Evolutionary conservation across 2,329 filamentous ascomycete species (phyloP).

Genomic region (Mollisia scopiformis): DNA sequence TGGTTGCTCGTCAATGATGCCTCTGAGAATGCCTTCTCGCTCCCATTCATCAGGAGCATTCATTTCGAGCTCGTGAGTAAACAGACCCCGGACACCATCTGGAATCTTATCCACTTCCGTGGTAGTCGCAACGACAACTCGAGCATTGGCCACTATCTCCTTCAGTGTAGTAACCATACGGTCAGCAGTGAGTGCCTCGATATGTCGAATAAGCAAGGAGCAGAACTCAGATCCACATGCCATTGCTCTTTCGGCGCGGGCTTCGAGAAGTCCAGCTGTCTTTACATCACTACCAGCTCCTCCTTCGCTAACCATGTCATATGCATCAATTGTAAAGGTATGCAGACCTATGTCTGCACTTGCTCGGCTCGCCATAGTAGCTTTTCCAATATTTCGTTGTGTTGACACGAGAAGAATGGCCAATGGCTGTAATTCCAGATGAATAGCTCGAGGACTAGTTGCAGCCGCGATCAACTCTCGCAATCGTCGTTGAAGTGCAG

Average conservation of each 20-base stretch:
- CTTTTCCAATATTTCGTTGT: slow-evolving; percentile 91
- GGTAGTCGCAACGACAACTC: slow-evolving; percentile 90
- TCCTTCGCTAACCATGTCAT: slow-evolving; percentile 92
- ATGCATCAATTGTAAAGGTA: slow-evolving; percentile 85
- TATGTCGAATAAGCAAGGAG: slow-evolving; percentile 81
- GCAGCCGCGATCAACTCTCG: slow-evolving; percentile 86
- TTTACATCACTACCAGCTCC: slow-evolving; percentile 89
- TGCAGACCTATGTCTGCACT: slow-evolving; percentile 91
- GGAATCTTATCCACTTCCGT: slow-evolving; percentile 95
- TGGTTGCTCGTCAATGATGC: slow-evolving; percentile 75
- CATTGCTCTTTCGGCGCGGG: slow-evolving; percentile 84
- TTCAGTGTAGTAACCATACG: slow-evolving; percentile 85
- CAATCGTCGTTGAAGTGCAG: slow-evolving; percentile 69
- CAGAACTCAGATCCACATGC: slow-evolving; percentile 85
- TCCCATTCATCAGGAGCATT: slow-evolving; percentile 89
- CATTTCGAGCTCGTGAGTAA: slow-evolving; percentile 96
- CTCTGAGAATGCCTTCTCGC: slow-evolving; percentile 82
- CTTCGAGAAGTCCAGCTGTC: slow-evolving; percentile 87
- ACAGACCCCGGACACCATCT: slow-evolving; percentile 85
- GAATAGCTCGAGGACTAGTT: slow-evolving; percentile 84
- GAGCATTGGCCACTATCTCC: slow-evolving; percentile 76
- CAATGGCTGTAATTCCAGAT: slow-evolving; percentile 84
- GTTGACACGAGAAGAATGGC: slow-evolving; percentile 89
- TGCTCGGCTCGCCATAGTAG: slow-evolving; percentile 74
- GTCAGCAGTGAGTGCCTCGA: slow-evolving; percentile 90